phyloP scores from a whole-genome alignment of 2,329 filamentous ascomycete species.

The Colletotrichum chlorophyti region DNA sequence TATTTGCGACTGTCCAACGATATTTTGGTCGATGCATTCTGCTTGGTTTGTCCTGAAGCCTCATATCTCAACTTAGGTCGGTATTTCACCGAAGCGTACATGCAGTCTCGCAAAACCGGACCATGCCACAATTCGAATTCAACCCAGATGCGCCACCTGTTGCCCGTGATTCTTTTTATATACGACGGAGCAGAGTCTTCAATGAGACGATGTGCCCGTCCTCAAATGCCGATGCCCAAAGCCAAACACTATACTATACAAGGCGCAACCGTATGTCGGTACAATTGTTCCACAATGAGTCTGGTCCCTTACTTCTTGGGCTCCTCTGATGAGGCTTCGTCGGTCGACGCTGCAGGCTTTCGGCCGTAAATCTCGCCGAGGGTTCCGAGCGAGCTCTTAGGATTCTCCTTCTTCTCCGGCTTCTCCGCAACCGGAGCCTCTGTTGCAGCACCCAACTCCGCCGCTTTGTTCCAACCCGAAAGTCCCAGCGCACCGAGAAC shows the following conservation, averaged over 20 bases:
- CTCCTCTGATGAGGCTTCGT: conserved; percentile 16
- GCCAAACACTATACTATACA: conserved; percentile 26
- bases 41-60: no score
- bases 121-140: conserved; percentile 13
- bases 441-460: conserved; percentile 8
- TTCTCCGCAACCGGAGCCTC: conserved; percentile 24
- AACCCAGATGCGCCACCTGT: conserved; percentile 18
- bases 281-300: neutral
- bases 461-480: conserved; percentile 26
- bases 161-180: conserved; percentile 15
- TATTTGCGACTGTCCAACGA: no score
- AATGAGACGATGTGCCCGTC: conserved; percentile 21
- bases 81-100: no score
- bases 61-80: no score
- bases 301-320: conserved; percentile 14
- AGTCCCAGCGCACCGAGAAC: conserved; percentile 24
- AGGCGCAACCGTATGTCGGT: conserved; percentile 5
- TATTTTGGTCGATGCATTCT: no score
- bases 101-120: no score
- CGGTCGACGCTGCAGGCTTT: conserved; percentile 17
- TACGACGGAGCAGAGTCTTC: conserved; percentile 27
- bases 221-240: conserved; percentile 16
- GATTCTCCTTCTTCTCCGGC: conserved; percentile 26
- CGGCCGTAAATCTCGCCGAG: conserved; percentile 26
- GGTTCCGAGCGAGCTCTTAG: conserved; percentile 24